phyloP scores from a whole-genome alignment of 805 yeast genomes.

The Diddensiella santjacobensis region DNA sequence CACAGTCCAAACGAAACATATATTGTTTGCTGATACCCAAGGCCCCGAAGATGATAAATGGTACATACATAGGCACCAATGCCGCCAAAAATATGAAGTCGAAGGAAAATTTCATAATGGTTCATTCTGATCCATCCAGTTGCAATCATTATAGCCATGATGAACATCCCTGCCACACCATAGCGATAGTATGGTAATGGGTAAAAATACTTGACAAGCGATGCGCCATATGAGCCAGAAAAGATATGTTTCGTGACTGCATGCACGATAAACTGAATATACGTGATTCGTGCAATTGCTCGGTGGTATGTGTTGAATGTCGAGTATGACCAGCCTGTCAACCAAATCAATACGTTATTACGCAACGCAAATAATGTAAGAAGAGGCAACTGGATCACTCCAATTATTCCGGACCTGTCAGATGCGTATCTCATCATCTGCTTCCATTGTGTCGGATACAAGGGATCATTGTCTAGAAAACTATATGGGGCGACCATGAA shows the following conservation, averaged over 20 bases:
- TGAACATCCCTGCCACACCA: constrained; percentile 35
- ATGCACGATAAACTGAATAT: constrained; percentile 45
- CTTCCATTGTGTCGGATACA: constrained; percentile 32
- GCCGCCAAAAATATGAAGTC: constrained; percentile 54
- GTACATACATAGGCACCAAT: constrained; percentile 51
- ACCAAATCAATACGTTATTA: constrained; percentile 56
- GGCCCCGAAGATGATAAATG: constrained; percentile 50
- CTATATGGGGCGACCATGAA: constrained; percentile 32
- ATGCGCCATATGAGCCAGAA: constrained; percentile 34
- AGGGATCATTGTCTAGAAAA: constrained; percentile 36
- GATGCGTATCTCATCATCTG: constrained; percentile 43
- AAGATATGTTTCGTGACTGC: constrained; percentile 47
- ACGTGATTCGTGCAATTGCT: constrained; percentile 48
- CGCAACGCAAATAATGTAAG: constrained; percentile 57
- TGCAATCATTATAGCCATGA: constrained; percentile 39
- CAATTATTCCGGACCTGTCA: constrained; percentile 54
- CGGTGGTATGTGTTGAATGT: constrained; percentile 57
- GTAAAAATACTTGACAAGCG: constrained; percentile 31
- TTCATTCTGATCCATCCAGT: constrained; percentile 46
- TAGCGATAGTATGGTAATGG: constrained; percentile 34
- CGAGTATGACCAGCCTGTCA: constrained; percentile 55
- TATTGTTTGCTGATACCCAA: constrained; percentile 53
- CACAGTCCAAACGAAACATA: constrained; percentile 59
- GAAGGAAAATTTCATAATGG: constrained; percentile 56
- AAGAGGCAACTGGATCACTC: constrained; percentile 48